Evolutionary conservation across 2,329 filamentous ascomycete genomes (phyloP), one percentile per base, ranked within the genome.

Genomic region (Penicillium sp.): DNA sequence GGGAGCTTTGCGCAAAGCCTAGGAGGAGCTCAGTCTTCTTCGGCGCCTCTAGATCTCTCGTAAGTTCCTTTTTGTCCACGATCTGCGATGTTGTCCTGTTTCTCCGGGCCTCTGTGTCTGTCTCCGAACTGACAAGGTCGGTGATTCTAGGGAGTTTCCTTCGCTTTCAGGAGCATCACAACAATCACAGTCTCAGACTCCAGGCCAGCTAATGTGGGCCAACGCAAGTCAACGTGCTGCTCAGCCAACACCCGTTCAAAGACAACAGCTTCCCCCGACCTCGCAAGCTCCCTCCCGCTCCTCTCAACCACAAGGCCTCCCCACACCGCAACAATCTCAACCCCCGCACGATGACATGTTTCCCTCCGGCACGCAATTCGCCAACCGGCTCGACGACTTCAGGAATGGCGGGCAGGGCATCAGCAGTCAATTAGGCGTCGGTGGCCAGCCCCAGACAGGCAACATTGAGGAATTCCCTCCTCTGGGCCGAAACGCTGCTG

Each of bases 381-480:
- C 78, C 46, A 77, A 76, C 49, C 78, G 77, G 44, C 75, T 77
- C 55, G 82, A 81, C 64, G 81, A 84, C 57, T 84, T 83, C 61
- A 77, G 83, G 36, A 84, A 81, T 62, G 83, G 83, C 38, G 80
- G 79, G 32, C 81, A 83, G 66, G 76, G 75, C 45, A 79, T 81
- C 36, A 79, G 79, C 50, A 79, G 79, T 47, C 81, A 82, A 64
- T 68, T 83, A 47, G 76, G 78, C 48, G 75, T 75, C 21, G 73
- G 75, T 39, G 72, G 71, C 38, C 82, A 84, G 57, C 80, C 81
- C 40, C 81, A 83, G 60, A 77, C 82, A 24, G 79, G 79, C 59
- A 83, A 80, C 61, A 82, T 83, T 45, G 83, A 86, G 14, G 83
- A 86, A 50, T 86, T 86, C 55, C 83, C 83, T 55, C 82, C 84